These are phyloP conservation scores for Macaranga tanarius DNA, from an alignment of 441 rosid genomes.

Conservation along the genomic window DNA sequence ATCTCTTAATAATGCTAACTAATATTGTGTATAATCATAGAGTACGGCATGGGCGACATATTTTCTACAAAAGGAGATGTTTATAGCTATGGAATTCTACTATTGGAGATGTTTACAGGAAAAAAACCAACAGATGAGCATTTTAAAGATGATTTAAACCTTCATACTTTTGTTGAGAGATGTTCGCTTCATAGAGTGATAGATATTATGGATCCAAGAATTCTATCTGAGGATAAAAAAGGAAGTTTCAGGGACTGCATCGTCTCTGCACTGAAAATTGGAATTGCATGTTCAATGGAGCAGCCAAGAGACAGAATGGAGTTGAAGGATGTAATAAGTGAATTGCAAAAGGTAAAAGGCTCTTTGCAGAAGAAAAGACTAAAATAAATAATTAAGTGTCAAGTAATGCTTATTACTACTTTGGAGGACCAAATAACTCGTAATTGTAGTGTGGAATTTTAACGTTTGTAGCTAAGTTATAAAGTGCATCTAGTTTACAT, in stretches of 20 bases:
- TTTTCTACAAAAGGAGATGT: background rate
- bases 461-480: no score
- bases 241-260: background rate
- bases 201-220: background rate
- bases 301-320: background rate
- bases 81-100: background rate
- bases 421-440: no score
- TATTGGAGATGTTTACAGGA: conserved; percentile 3
- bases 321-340: background rate
- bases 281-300: background rate
- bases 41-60: background rate
- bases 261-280: background rate
- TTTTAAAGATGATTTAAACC: background rate
- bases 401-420: no score
- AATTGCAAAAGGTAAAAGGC: background rate
- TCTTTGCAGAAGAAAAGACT: no score
- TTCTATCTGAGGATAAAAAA: background rate
- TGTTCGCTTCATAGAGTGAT: background rate
- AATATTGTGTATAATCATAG: background rate
- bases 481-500: no score
- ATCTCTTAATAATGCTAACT: no score
- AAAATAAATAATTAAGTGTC: no score
- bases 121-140: background rate
- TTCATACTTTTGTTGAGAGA: background rate
- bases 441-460: no score